Evolutionary conservation across 2,329 filamentous ascomycete species (phyloP).

Genomic region (Rhexocercosporidium sp.): DNA sequence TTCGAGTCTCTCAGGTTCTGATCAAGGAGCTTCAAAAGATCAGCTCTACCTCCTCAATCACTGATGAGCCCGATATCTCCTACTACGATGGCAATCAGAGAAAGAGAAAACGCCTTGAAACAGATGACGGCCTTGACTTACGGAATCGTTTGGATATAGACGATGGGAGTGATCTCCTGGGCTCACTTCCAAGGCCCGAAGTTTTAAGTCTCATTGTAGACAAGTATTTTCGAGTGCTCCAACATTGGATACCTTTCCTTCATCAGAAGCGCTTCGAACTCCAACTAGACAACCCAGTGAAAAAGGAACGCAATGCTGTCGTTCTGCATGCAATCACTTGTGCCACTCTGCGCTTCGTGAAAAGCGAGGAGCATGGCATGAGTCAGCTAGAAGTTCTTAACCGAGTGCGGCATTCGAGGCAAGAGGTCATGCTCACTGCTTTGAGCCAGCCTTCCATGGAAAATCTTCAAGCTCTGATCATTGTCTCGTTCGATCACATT

Average conservation of each 20-base stretch:
- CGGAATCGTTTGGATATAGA: not conserved
- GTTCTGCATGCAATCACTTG: slow-evolving; percentile 25
- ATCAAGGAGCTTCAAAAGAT: slow-evolving; percentile 12
- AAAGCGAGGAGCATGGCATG: slow-evolving; percentile 4
- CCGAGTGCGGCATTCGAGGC: slow-evolving; percentile 17
- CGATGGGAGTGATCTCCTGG: slow-evolving; percentile 7
- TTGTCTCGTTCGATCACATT: slow-evolving; percentile 39
- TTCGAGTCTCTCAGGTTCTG: slow-evolving; percentile 7
- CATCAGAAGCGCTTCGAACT: slow-evolving; percentile 24
- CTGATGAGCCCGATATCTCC: not conserved
- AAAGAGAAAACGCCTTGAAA: slow-evolving; percentile 2
- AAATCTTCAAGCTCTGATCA: slow-evolving; percentile 32
- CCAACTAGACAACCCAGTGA: slow-evolving; percentile 10
- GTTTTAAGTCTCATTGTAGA: slow-evolving; percentile 25
- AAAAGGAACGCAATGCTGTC: slow-evolving; percentile 9
- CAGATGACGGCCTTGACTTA: not conserved
- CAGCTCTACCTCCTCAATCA: not conserved
- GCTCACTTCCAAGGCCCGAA: slow-evolving; percentile 14
- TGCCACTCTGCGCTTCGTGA: slow-evolving; percentile 18
- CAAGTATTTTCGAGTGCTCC: slow-evolving; percentile 25
- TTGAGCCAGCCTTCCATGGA: slow-evolving; percentile 25
- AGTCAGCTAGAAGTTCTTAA: slow-evolving; percentile 1
- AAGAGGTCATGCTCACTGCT: slow-evolving; percentile 26
- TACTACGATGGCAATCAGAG: not conserved
- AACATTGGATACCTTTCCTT: slow-evolving; percentile 34